phyloP scores from a whole-genome alignment of 164 flowering plant species.

The grape (Vitis vinifera) region ASM3070453v1 NC_081821.1:9752501-9753000 shows the following conservation, averaged over 20 bases:
- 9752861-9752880: slow-evolving; percentile 33
- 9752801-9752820: slow-evolving; percentile 33
- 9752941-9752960: slow-evolving; percentile 28
- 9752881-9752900: slow-evolving; percentile 24
- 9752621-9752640: too few relatives aligned
- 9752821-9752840: slow-evolving; percentile 55
- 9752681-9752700: slow-evolving; percentile 3
- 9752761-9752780: slow-evolving; percentile 31
- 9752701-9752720: slow-evolving; percentile 17
- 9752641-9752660: too few relatives aligned
- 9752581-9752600: too few relatives aligned
- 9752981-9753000: slow-evolving; percentile 23
- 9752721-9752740: slow-evolving; percentile 25
- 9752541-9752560: background rate
- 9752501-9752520: background rate
- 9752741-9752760: slow-evolving; percentile 30
- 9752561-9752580: too few relatives aligned
- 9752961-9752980: slow-evolving; percentile 34
- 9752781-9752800: slow-evolving; percentile 40
- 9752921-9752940: slow-evolving; percentile 47
- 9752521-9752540: background rate
- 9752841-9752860: slow-evolving; percentile 35
- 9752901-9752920: slow-evolving; percentile 37
- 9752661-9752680: background rate
- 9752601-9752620: too few relatives aligned